A percentile compares a stretch with the other conserved stretches of the same genome.
phyloP scores from a whole-genome alignment of 2,329 filamentous ascomycete genomes.

The Pseudogymnoascus destructans region DNA sequence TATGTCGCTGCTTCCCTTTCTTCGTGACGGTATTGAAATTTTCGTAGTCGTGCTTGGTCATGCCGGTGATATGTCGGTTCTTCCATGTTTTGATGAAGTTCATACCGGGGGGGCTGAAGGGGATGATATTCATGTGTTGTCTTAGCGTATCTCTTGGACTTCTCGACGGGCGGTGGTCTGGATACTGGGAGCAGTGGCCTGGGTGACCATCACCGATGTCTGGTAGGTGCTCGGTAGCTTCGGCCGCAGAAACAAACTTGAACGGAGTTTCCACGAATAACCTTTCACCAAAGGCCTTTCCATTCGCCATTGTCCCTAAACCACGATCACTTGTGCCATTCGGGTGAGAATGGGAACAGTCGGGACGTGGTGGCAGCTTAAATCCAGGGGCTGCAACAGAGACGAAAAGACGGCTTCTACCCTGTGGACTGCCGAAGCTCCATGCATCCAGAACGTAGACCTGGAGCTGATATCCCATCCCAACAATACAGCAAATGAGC shows the following conservation, averaged over 20 bases:
- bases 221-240: constrained; percentile 49
- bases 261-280: constrained; percentile 44
- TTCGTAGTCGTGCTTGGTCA: constrained; percentile 29
- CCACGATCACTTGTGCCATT: constrained; percentile 23
- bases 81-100: constrained; percentile 36
- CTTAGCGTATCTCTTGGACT: constrained; percentile 31
- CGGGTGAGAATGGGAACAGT: constrained; percentile 50
- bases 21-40: constrained; percentile 28
- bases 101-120: constrained; percentile 42
- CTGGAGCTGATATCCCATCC: constrained; percentile 63
- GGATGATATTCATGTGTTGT: constrained; percentile 42
- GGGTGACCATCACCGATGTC: constrained; percentile 46
- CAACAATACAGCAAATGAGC: constrained; percentile 58
- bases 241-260: constrained; percentile 36
- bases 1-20: constrained; percentile 18
- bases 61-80: constrained; percentile 26
- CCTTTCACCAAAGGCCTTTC: constrained; percentile 44
- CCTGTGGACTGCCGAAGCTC: constrained; percentile 53
- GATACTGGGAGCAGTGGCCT: constrained; percentile 48
- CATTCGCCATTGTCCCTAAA: constrained; percentile 48
- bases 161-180: constrained; percentile 50
- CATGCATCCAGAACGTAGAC: constrained; percentile 58
- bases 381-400: constrained; percentile 55
- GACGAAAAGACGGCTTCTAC: constrained; percentile 55
- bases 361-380: constrained; percentile 40